Percentiles rank a stretch among this genome's conserved stretches.
Conservation (phyloP, 257 asterid genomes). For the Lycium ferocissimum region DNA sequence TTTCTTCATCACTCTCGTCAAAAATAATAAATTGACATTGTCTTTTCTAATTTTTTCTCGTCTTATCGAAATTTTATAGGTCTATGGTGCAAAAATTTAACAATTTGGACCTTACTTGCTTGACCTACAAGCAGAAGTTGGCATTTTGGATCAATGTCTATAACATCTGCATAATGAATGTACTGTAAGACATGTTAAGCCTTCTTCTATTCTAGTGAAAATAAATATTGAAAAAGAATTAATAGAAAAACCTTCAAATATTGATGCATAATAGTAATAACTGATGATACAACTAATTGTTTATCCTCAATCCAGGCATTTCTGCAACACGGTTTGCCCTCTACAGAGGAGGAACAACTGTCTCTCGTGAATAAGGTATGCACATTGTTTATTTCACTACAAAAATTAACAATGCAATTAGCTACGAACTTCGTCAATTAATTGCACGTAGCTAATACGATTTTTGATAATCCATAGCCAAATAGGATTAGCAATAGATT, state of each 20-base stretch:
- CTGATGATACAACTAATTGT: neutral
- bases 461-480: neutral
- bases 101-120: slow-evolving; percentile 57
- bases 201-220: neutral
- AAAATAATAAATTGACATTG: neutral
- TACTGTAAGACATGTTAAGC: slow-evolving; percentile 48
- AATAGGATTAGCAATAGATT: neutral
- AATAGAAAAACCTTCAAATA: neutral
- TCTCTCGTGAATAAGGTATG: slow-evolving; percentile 74
- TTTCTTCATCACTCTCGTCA: neutral
- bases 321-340: slow-evolving; percentile 81
- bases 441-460: neutral
- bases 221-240: neutral
- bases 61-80: slow-evolving; percentile 45
- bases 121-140: slow-evolving; percentile 88
- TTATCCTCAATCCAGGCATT: slow-evolving; percentile 59
- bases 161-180: slow-evolving; percentile 90
- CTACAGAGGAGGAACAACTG: slow-evolving; percentile 69
- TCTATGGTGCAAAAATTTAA: slow-evolving; percentile 74
- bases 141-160: slow-evolving; percentile 94
- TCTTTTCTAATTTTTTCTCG: neutral
- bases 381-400: neutral
- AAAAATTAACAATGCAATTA: neutral
- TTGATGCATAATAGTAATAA: neutral
- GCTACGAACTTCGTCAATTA: neutral